Evolutionary conservation across 2,329 filamentous ascomycete genomes (phyloP), one percentile per base, ranked within the genome.

Genomic region (Penicillium sp.): DNA sequence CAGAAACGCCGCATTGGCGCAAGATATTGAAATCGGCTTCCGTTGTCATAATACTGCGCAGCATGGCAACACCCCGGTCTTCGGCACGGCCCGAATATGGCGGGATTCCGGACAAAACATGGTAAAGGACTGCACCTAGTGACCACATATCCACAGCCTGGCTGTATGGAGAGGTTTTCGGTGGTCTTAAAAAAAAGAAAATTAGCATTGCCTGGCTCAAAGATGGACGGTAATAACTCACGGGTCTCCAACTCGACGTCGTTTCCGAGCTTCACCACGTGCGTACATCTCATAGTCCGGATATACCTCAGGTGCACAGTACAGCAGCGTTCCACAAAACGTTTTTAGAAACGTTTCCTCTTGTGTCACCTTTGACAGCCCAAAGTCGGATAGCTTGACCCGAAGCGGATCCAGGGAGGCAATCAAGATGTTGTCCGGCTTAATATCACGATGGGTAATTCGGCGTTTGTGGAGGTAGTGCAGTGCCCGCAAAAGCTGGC

Each of bases 391-490:
- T 14, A 99, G 81, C 75, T 99, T 98, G 66, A 98, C 89, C 14
- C 85, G 81, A 49, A 96, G 84, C 0, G 93, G 92, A 6, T 88
- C 80, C 10, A 85, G 72, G 1, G 86, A 88, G 11, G 87, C 82
- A 64, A 98, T 90, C 42, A 99, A 81, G 59, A 99, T 97, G 69
- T 99, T 99, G 79, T 99, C 95, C 0, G 95, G 95, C 72, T 99
- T 99, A 70, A 99, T 92, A 74, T 99, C 95, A n/a, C 95, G 89
- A 76, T 99, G 95, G 0, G 93, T 98, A 66, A 99, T 97, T 69
- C 89, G 91, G 67, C 90, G 88, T 52, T 82, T 80, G 73, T 99
- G 95, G 9, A 99, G 81, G 72, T 99, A 97, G 29, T 86, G 87
- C 52, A 99, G 79, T 2, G 93, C 93, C 64, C 88, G 85, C 44